These are phyloP conservation scores for Paramecium octaurelia DNA, from an alignment of 73 alveolate species.

Conservation along the genomic window DNA sequence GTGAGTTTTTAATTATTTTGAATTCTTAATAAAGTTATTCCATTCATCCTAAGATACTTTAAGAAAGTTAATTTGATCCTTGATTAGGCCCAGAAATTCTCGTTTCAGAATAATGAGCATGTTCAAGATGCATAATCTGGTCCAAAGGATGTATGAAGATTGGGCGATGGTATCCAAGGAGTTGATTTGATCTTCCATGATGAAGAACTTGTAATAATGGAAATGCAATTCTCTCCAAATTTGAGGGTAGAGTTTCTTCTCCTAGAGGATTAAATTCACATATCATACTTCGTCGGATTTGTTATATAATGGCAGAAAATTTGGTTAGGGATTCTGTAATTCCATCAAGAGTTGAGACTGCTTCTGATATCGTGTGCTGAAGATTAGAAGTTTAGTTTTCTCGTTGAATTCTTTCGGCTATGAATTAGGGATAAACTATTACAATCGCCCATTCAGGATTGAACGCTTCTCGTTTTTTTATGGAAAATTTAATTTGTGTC, in stretches of 20 bases:
- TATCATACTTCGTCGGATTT: neutral
- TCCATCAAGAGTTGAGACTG: neutral
- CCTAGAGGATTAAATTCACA: neutral
- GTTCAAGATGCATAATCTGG: neutral
- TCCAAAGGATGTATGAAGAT: neutral
- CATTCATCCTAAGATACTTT: neutral
- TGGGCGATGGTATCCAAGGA: neutral
- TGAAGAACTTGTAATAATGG: neutral
- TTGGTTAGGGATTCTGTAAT: neutral
- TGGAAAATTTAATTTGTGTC: neutral
- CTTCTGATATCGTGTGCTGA: neutral
- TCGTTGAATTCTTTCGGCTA: constrained; percentile 9
- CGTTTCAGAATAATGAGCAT: neutral
- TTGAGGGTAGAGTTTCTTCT: neutral
- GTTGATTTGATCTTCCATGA: neutral
- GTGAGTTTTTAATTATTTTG: neutral
- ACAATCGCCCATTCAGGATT: constrained; percentile 2
- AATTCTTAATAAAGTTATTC: neutral
- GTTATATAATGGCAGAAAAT: neutral
- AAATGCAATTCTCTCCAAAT: neutral
- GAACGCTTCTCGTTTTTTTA: neutral
- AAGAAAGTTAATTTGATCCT: neutral
- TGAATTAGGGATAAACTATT: neutral
- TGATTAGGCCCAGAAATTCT: neutral
- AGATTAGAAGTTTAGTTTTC: neutral